A percentile compares a stretch with the other conserved stretches of the same genome.
These are phyloP conservation scores for Candida sanyaensis DNA, from an alignment of 1,139 yeast species.

Conservation along the genomic window DNA sequence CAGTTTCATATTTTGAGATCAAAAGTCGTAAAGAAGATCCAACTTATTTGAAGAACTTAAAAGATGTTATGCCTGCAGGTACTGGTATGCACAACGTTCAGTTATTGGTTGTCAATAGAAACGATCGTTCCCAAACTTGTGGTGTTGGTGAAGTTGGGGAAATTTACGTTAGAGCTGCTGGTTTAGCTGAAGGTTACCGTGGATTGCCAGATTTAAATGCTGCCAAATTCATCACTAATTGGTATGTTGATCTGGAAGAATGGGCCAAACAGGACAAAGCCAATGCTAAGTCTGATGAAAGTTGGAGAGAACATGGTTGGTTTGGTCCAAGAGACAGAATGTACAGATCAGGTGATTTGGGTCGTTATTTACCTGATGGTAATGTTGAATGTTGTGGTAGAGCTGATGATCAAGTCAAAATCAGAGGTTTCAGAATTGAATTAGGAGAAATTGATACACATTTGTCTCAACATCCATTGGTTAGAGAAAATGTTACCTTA, in stretches of 20 bases:
- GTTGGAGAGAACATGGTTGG: slow-evolving; percentile 84
- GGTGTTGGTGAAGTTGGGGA: slow-evolving; percentile 99
- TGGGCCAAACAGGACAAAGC: slow-evolving; percentile 61
- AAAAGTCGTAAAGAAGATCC: slow-evolving; percentile 71
- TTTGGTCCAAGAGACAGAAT: slow-evolving; percentile 92
- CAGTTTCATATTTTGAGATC: slow-evolving; percentile 92
- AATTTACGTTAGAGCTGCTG: slow-evolving; percentile 97
- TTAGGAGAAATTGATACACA: slow-evolving; percentile 98
- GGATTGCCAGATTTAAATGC: slow-evolving; percentile 86
- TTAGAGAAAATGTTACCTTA: slow-evolving; percentile 88
- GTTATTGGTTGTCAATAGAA: slow-evolving; percentile 86
- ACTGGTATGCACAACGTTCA: slow-evolving; percentile 96
- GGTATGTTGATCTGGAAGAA: slow-evolving; percentile 71
- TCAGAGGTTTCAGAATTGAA: slow-evolving; percentile 97
- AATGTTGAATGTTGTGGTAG: slow-evolving; percentile 98
- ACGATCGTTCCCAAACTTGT: slow-evolving; percentile 85
- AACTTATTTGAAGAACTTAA: slow-evolving; percentile 74
- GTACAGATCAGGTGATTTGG: slow-evolving; percentile 96
- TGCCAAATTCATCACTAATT: slow-evolving; percentile 83
- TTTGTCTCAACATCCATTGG: slow-evolving; percentile 86
- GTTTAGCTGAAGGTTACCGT: slow-evolving; percentile 94
- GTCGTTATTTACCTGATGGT: slow-evolving; percentile 95
- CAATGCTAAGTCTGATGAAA: slow-evolving; percentile 38
- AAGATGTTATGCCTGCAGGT: slow-evolving; percentile 98
- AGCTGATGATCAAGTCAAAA: slow-evolving; percentile 98